Conservation (phyloP, 345 rosid genomes). For the Carallia brachiata region DNA sequence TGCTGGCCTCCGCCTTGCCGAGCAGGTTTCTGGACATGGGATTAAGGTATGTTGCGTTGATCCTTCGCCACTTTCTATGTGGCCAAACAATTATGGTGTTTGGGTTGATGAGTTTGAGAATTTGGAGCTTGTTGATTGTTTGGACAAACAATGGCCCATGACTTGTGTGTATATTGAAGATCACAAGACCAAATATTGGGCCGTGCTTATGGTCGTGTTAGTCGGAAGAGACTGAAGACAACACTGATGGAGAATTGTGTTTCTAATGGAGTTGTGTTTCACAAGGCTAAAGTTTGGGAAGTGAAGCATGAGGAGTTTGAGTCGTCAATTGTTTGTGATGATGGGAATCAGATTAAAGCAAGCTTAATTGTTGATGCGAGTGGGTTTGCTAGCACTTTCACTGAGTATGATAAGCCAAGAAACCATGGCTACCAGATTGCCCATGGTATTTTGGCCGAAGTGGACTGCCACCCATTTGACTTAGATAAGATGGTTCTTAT, state of each 20-base stretch:
- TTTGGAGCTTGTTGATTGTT: constrained; percentile 49
- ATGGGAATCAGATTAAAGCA: constrained; percentile 52
- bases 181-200: constrained; percentile 45
- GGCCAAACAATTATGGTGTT: constrained; percentile 67
- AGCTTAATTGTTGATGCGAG: constrained; percentile 60
- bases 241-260: constrained; percentile 46
- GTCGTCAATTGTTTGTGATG: constrained; percentile 46
- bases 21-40: constrained; percentile 51
- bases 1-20: constrained; percentile 62
- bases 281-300: constrained; percentile 60
- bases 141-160: constrained; percentile 62
- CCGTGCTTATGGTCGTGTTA: constrained; percentile 59
- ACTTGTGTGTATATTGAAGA: constrained; percentile 46
- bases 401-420: constrained; percentile 48
- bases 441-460: constrained; percentile 65
- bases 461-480: constrained; percentile 64
- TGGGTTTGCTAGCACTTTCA: constrained; percentile 48
- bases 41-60: constrained; percentile 65
- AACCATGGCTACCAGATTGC: constrained; percentile 73
- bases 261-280: constrained; percentile 48
- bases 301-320: constrained; percentile 53
- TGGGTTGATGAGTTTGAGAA: constrained; percentile 76
- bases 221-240: constrained; percentile 44
- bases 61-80: constrained; percentile 58
- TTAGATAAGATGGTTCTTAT: constrained; percentile 65